Conservation (phyloP, 495 filamentous ascomycete genomes). For the Neurospora africana region DNA sequence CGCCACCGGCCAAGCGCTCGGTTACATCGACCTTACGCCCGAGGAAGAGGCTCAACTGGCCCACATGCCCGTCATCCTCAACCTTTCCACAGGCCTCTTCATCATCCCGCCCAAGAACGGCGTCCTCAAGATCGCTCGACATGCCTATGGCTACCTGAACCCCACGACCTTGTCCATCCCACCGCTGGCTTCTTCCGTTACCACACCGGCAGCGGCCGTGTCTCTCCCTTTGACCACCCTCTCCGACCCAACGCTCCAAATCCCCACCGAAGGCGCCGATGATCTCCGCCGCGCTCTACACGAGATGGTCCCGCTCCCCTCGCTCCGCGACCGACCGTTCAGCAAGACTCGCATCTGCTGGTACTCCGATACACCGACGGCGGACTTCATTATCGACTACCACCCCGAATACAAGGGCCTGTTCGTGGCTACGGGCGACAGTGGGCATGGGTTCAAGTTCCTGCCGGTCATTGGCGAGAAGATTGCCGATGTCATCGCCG, state of each 20-base stretch:
- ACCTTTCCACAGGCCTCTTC: slow-evolving; percentile 72
- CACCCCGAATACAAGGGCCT: slow-evolving; percentile 57
- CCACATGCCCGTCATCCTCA: slow-evolving; percentile 64
- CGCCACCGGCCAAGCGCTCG: slow-evolving; percentile 72
- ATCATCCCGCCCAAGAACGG: slow-evolving; percentile 64
- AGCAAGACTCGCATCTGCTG: slow-evolving; percentile 67
- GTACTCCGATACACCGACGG: slow-evolving; percentile 76
- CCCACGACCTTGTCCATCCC: slow-evolving; percentile 34
- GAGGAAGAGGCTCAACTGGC: slow-evolving; percentile 54
- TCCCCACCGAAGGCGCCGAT: slow-evolving; percentile 50
- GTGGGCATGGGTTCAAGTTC: slow-evolving; percentile 85
- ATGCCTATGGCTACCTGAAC: slow-evolving; percentile 75
- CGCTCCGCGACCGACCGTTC: slow-evolving; percentile 54
- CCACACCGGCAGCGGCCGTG: slow-evolving; percentile 12
- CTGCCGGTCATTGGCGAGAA: slow-evolving; percentile 74
- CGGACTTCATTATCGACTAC: slow-evolving; percentile 71
- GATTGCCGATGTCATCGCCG: slow-evolving; percentile 57
- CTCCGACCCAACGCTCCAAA: slow-evolving; percentile 28
- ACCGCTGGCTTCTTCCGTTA: slow-evolving; percentile 30
- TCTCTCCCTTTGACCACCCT: slow-evolving; percentile 39
- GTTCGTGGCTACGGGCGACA: slow-evolving; percentile 76
- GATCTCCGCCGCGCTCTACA: slow-evolving; percentile 51
- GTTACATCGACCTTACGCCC: slow-evolving; percentile 60
- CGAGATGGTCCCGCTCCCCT: slow-evolving; percentile 47
- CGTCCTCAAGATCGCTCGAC: slow-evolving; percentile 71